Conservation (phyloP, 1,139 yeast genomes). For the Komagataea norvegica region DNA sequence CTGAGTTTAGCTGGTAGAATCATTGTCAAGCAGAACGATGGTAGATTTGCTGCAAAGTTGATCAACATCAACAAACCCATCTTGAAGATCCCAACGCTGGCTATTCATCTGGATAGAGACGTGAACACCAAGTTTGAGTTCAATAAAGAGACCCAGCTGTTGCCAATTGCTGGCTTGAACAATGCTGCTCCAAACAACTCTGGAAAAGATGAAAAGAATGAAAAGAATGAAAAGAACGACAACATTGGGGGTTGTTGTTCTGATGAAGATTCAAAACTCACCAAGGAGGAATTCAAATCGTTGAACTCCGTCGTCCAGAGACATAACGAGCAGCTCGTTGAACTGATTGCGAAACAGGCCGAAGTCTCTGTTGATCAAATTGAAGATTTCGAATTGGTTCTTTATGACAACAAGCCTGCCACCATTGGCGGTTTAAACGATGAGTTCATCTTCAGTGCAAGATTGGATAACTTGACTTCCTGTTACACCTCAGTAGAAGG, state of each 20-base stretch:
- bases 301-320: conserved; percentile 63
- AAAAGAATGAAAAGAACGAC: conserved; percentile 29
- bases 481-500: conserved; percentile 78
- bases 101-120: conserved; percentile 83
- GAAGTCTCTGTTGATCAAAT: conserved; percentile 48
- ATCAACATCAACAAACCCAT: conserved; percentile 80
- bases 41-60: conserved; percentile 56
- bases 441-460: conserved; percentile 90
- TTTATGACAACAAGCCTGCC: conserved; percentile 81
- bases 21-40: conserved; percentile 52
- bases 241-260: conserved; percentile 30
- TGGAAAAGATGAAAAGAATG: too few relatives aligned
- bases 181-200: conserved; percentile 32
- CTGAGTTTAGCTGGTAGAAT: conserved; percentile 91
- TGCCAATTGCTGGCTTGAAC: conserved; percentile 81
- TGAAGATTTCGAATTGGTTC: conserved; percentile 87
- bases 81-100: conserved; percentile 88
- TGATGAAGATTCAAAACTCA: conserved; percentile 42
- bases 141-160: conserved; percentile 80
- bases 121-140: conserved; percentile 78
- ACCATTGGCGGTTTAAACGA: conserved; percentile 83
- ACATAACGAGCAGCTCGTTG: conserved; percentile 69
- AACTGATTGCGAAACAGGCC: conserved; percentile 60
- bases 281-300: conserved; percentile 58
- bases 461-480: conserved; percentile 86